These are phyloP conservation scores for Phaffomyces thermotolerans DNA, from an alignment of 805 yeast species.

Conservation along the genomic window DNA sequence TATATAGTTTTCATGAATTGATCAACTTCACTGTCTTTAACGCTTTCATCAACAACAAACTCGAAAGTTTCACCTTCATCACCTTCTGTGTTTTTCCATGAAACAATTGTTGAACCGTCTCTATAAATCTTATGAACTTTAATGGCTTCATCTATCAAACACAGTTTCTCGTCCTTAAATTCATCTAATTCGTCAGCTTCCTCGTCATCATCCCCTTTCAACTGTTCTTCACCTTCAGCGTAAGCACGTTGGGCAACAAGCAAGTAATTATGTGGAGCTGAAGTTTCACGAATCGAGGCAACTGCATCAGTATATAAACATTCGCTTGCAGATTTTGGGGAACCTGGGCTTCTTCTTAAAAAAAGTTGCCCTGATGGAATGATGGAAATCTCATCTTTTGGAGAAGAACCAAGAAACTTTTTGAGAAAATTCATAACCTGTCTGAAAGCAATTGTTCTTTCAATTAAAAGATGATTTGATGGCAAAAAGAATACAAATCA, in stretches of 20 bases:
- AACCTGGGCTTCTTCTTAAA: constrained; percentile 62
- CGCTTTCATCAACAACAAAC: constrained; percentile 59
- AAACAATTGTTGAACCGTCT: constrained; percentile 50
- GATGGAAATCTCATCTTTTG: constrained; percentile 54
- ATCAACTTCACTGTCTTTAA: constrained; percentile 44
- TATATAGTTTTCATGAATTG: constrained; percentile 55
- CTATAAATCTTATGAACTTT: constrained; percentile 45
- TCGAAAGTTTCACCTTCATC: constrained; percentile 81
- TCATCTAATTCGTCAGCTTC: constrained; percentile 30
- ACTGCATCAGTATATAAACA: constrained; percentile 77
- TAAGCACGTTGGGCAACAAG: constrained; percentile 61
- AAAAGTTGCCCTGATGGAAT: constrained; percentile 77
- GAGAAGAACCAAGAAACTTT: constrained; percentile 49
- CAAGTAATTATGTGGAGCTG: constrained; percentile 60
- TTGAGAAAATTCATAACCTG: constrained; percentile 61
- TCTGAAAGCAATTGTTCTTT: too few species aligned
- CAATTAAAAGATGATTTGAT: background rate
- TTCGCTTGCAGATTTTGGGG: constrained; percentile 85
- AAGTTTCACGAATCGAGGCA: constrained; percentile 60
- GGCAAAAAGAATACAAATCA: background rate
- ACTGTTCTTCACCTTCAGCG: constrained; percentile 56
- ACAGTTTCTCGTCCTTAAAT: constrained; percentile 60
- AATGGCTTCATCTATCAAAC: constrained; percentile 55
- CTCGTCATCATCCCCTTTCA: constrained; percentile 45
- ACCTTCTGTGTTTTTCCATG: constrained; percentile 83